These are phyloP conservation scores for Cubamyces lactineus DNA, from an alignment of 768 basidiomycete species.

Conservation along the genomic window DNA sequence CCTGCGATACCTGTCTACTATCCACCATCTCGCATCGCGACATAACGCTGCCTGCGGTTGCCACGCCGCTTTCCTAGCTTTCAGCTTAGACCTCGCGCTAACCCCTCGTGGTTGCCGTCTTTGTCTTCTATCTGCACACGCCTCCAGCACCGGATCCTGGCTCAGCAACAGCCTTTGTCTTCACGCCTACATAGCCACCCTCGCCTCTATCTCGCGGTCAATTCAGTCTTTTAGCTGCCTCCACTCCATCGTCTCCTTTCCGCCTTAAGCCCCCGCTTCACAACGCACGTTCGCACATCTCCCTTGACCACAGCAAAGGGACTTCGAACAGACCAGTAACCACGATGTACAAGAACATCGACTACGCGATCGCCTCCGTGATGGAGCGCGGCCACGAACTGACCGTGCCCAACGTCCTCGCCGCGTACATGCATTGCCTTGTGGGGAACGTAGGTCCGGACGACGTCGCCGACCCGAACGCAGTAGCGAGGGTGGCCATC, in stretches of 20 bases:
- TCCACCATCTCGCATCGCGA: background rate
- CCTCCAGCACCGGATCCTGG: conserved; percentile 4
- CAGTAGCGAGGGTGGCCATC: conserved; percentile 96
- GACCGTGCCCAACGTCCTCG: conserved; percentile 64
- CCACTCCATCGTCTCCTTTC: background rate
- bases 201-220: background rate
- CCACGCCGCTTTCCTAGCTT: background rate
- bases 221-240: background rate
- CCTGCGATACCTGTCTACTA: background rate
- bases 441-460: conserved; percentile 73
- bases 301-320: background rate
- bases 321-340: background rate
- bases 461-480: conserved; percentile 85
- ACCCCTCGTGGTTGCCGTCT: conserved; percentile 13
- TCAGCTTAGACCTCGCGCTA: background rate
- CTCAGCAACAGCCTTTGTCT: conserved; percentile 12
- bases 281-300: conserved; percentile 1
- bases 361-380: conserved; percentile 19
- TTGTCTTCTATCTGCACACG: background rate
- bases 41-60: background rate
- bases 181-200: conserved; percentile 6
- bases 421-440: conserved; percentile 72
- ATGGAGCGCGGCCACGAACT: conserved; percentile 26
- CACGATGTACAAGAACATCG: conserved; percentile 14
- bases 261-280: background rate